phyloP scores from a whole-genome alignment of 345 rosid genomes.

The Viola odorata region DNA sequence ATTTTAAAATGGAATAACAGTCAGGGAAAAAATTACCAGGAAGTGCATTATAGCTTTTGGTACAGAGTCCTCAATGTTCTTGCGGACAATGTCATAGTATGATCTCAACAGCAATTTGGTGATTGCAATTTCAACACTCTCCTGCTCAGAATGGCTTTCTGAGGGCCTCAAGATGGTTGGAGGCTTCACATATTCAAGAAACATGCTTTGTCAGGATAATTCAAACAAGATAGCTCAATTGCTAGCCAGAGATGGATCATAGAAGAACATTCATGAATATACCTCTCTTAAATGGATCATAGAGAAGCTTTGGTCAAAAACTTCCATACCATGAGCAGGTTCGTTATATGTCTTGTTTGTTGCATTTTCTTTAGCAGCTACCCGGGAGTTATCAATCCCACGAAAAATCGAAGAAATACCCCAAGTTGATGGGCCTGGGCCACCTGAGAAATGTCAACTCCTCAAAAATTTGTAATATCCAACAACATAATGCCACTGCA shows the following conservation, averaged over 20 bases:
- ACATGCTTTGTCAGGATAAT: neutral
- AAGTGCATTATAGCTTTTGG: conserved; percentile 99
- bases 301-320: conserved; percentile 43
- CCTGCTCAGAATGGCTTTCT: conserved; percentile 85
- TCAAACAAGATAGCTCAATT: neutral
- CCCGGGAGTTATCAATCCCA: conserved; percentile 48
- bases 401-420: conserved; percentile 89
- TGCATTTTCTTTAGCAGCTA: conserved; percentile 50
- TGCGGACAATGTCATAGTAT: conserved; percentile 91
- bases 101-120: conserved; percentile 82
- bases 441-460: conserved; percentile 10
- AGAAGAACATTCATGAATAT: conserved; percentile 12
- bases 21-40: conserved; percentile 42
- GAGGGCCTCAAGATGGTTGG: conserved; percentile 81
- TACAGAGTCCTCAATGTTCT: conserved; percentile 75
- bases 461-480: conserved; percentile 1
- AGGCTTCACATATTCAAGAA: conserved; percentile 48
- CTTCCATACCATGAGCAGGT: conserved; percentile 37
- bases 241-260: neutral
- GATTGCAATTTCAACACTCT: conserved; percentile 62
- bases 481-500: neutral
- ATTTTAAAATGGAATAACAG: neutral
- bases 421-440: conserved; percentile 58
- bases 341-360: conserved; percentile 46
- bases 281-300: conserved; percentile 89